Percentiles rank a stretch among this genome's conserved stretches.
phyloP scores from a whole-genome alignment of 2,329 filamentous ascomycete species.

The Neobulgaria alba region DNA sequence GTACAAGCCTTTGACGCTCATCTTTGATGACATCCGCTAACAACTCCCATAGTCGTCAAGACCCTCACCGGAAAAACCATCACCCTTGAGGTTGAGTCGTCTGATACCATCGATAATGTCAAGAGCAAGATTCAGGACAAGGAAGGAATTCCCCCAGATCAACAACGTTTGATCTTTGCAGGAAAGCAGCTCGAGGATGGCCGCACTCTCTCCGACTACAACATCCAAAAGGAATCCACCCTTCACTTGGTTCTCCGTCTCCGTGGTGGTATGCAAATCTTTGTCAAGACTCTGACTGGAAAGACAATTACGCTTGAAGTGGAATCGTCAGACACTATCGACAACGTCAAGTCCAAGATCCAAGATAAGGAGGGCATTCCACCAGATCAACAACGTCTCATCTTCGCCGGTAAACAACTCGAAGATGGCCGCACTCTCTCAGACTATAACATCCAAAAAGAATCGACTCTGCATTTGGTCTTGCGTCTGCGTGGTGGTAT shows the following conservation, averaged over 20 bases:
- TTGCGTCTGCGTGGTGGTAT: slow-evolving; percentile 66
- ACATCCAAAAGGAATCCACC: slow-evolving; percentile 89
- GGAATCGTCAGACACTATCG: slow-evolving; percentile 59
- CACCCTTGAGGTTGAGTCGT: slow-evolving; percentile 99
- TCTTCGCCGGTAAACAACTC: slow-evolving; percentile 63
- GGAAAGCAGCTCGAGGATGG: slow-evolving; percentile 92
- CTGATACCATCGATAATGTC: slow-evolving; percentile 98
- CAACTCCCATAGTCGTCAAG: slow-evolving; percentile 57
- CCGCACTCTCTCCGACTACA: slow-evolving; percentile 87
- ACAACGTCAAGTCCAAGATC: slow-evolving; percentile 64
- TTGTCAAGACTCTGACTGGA: slow-evolving; percentile 40
- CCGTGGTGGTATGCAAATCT: slow-evolving; percentile 72
- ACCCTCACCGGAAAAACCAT: slow-evolving; percentile 90
- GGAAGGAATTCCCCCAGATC: slow-evolving; percentile 89
- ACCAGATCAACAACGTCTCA: slow-evolving; percentile 61
- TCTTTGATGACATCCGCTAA: slow-evolving; percentile 38
- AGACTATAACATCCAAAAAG: slow-evolving; percentile 86
- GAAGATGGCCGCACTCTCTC: slow-evolving; percentile 72
- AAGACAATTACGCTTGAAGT: slow-evolving; percentile 53
- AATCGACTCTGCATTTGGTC: slow-evolving; percentile 62
- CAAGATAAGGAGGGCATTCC: slow-evolving; percentile 67
- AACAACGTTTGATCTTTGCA: slow-evolving; percentile 88
- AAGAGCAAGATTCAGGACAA: slow-evolving; percentile 91
- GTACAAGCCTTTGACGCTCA: slow-evolving; percentile 39
- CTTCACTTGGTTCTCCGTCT: slow-evolving; percentile 74